phyloP scores from a whole-genome alignment of 1,139 yeast species.

The Candida labiduridarum region DNA sequence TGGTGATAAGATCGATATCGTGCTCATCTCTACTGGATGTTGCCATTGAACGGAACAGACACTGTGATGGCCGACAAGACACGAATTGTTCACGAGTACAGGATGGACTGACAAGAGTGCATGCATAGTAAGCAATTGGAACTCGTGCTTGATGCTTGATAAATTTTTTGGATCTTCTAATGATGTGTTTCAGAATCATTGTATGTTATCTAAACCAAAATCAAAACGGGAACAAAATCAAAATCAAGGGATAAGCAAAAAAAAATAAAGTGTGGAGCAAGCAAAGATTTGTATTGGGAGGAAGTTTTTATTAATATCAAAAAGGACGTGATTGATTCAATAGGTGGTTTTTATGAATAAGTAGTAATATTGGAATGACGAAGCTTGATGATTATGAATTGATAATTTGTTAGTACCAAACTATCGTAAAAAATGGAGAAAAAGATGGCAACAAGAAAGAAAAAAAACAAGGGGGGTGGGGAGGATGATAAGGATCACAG shows the following conservation, averaged over 20 bases:
- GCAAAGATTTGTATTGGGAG: background rate
- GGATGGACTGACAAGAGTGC: background rate
- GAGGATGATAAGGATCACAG: background rate
- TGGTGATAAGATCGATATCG: conserved; percentile 1
- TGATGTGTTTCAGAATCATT: conserved; percentile 2
- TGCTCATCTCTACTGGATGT: background rate
- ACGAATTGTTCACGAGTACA: background rate
- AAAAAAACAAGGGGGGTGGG: background rate
- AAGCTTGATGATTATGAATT: too few species aligned
- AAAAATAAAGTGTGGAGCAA: background rate
- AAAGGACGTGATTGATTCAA: too few species aligned
- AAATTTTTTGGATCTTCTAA: background rate
- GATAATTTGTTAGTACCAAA: background rate
- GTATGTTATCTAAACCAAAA: background rate
- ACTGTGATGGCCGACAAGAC: background rate
- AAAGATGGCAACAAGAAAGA: background rate
- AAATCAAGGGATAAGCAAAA: conserved; percentile 1
- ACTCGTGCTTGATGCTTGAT: background rate
- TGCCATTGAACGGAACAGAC: background rate
- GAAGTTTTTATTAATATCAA: background rate
- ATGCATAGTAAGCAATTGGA: background rate
- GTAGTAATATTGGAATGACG: too few species aligned
- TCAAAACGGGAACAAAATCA: background rate
- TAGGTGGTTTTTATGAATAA: too few species aligned
- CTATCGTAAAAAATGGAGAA: background rate